Evolutionary conservation across 2,329 filamentous ascomycete species (phyloP).

Genomic region (Sarocladium strictum): DNA sequence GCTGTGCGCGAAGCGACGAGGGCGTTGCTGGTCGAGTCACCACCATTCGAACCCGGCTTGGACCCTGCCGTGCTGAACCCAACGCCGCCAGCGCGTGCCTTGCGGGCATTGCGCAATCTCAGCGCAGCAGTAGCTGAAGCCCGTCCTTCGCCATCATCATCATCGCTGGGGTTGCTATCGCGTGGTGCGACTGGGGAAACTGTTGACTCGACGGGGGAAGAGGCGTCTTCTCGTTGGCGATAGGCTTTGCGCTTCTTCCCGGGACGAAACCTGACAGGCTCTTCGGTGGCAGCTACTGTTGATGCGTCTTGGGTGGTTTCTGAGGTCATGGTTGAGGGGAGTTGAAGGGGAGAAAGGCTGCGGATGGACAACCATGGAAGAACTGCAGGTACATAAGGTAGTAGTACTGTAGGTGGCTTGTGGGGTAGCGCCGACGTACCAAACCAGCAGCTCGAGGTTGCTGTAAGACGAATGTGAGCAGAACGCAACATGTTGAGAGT

Average conservation of each 20-base stretch:
- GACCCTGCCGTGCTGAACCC: slow-evolving; percentile 38
- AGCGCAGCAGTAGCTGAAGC: slow-evolving; percentile 42
- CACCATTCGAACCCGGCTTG: slow-evolving; percentile 10
- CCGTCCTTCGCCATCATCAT: slow-evolving; percentile 24
- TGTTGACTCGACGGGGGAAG: neutral
- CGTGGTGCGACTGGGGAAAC: neutral
- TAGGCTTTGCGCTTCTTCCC: slow-evolving; percentile 56
- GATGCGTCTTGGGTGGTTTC: neutral
- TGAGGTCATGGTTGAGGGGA: slow-evolving; percentile 16
- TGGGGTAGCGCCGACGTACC: neutral
- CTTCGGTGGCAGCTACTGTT: slow-evolving; percentile 11
- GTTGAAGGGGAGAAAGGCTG: neutral
- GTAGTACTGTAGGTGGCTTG: neutral
- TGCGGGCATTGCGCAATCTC: slow-evolving; percentile 44
- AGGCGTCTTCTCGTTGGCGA: slow-evolving; percentile 39
- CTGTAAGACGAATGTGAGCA: no score
- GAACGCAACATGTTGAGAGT: no score
- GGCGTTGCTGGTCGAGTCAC: slow-evolving; percentile 19
- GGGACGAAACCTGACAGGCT: slow-evolving; percentile 45
- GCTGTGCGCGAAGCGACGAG: slow-evolving; percentile 16
- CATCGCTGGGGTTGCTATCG: slow-evolving; percentile 12
- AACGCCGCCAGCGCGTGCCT: slow-evolving; percentile 43
- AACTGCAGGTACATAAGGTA: no score
- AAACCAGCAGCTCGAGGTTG: no score
- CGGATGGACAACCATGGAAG: neutral